Evolutionary conservation across 331 rosid species (phyloP).

Genomic region (Telfairia occidentalis): DNA sequence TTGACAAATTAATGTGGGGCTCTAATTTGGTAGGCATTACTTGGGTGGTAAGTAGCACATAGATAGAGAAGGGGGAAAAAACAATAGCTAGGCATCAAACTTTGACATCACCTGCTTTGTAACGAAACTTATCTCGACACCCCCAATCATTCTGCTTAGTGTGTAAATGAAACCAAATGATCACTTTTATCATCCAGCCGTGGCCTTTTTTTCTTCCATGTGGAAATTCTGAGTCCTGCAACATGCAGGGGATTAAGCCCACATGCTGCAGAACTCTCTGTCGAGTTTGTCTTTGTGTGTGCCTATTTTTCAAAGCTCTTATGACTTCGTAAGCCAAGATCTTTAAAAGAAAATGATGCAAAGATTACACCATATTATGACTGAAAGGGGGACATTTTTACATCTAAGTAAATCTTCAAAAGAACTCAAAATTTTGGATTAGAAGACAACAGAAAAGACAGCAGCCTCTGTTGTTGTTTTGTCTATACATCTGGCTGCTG

Average conservation of each 20-base stretch:
- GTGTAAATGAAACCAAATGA: conserved; percentile 5
- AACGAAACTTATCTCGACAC: neutral
- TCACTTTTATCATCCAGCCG: neutral
- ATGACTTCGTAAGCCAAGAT: neutral
- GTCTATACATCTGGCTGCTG: conserved; percentile 2
- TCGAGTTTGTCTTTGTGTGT: neutral
- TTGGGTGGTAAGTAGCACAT: neutral
- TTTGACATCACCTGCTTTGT: conserved; percentile 1
- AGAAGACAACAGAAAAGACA: neutral
- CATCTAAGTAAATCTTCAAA: neutral
- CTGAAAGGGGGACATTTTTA: neutral
- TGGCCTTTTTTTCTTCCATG: neutral
- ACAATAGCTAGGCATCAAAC: conserved; percentile 3
- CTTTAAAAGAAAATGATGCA: neutral
- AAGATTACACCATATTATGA: neutral
- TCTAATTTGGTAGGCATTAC: conserved; percentile 6
- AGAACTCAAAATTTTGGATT: neutral
- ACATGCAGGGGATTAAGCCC: neutral
- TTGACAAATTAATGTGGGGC: conserved; percentile 8
- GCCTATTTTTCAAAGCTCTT: neutral
- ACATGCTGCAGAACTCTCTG: conserved; percentile 4
- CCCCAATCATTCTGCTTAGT: neutral
- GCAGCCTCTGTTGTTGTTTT: neutral
- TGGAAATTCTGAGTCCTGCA: neutral
- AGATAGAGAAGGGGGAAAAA: neutral